Evolutionary conservation across 2,329 filamentous ascomycete genomes (phyloP).

Genomic region (Rutstroemia sydowiana): DNA sequence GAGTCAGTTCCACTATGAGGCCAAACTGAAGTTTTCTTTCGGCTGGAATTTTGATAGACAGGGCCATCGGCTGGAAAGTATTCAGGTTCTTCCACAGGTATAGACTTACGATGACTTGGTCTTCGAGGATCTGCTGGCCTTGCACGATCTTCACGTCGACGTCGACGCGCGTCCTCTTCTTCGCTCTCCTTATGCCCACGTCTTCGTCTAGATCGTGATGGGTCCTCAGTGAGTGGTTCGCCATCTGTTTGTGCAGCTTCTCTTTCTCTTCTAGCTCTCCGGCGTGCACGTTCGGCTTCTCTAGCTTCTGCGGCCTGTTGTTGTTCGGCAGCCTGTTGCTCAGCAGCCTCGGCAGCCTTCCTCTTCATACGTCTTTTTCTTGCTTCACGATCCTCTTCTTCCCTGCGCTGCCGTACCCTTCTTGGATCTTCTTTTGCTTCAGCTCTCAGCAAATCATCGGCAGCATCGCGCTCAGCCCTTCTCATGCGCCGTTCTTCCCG

Average conservation of each 20-base stretch:
- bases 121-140: conserved; percentile 31
- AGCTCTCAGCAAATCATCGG: conserved; percentile 42
- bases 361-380: conserved; percentile 46
- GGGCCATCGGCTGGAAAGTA: conserved; percentile 24
- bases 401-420: conserved; percentile 46
- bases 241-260: conserved; percentile 36
- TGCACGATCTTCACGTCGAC: conserved; percentile 46
- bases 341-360: conserved; percentile 37
- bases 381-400: conserved; percentile 54
- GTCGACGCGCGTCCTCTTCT: conserved; percentile 41
- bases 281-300: conserved; percentile 40
- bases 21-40: conserved; percentile 39
- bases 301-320: conserved; percentile 20
- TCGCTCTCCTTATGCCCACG: conserved; percentile 41
- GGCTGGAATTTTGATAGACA: conserved; percentile 23
- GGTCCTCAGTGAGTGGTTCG: conserved; percentile 38
- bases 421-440: conserved; percentile 49
- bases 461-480: conserved; percentile 44
- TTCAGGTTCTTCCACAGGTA: conserved; percentile 34
- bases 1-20: conserved; percentile 57
- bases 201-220: conserved; percentile 39
- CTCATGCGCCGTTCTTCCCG: conserved; percentile 55
- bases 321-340: conserved; percentile 26
- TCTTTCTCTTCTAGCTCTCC: conserved; percentile 37
- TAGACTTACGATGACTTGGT: conserved; percentile 36